Base-by-base conservation (phyloP, 2,329 filamentous ascomycete species). In the Akanthomyces dipterigenus region DNA sequence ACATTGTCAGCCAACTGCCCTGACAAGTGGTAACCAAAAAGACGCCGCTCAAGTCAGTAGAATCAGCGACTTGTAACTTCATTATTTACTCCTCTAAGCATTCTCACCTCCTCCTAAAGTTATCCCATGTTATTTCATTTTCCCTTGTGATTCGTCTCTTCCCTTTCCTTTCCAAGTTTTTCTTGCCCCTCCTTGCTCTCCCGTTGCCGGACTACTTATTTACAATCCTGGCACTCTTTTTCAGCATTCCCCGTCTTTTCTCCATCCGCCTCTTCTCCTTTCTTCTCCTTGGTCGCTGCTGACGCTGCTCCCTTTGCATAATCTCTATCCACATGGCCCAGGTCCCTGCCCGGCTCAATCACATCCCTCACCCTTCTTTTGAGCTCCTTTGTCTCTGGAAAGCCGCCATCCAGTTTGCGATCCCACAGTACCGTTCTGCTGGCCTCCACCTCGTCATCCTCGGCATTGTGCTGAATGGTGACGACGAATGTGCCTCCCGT, bases 381-480 rank as follows among this genome's bases (percentile, higher is more conserved):
- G 48, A 97, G 81, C 67, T 93, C 88, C 75, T 97, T 96, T 2
- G 90, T 92, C 77, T 97, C 92, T 63, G 93, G 95, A 75, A 99
- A 99, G 0, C 95, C 93, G 34, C 90, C 90, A 70, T 97, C 88
- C 3, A 76, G 71, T 72, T 92, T 96, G 64, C 95, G 84, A 78
- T 98, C 91, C 95, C 95, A 99, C 36, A 98, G 78, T 3, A 88
- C 70, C 34, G 80, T 83, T 2, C 75, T 71, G 16, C 72, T 65
- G 6, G 50, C 1, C 28, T 3, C 28, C 16, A 6, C 31, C 26
- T 16, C n/a, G n/a, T n/a, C n/a, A n/a, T n/a, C n/a, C n/a, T n/a
- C 50, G 31, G 24, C 36, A 36, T 26, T 34, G 40, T 72, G 66
- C 22, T 70, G 63, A 60, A 96, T 83, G 62, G 87, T 82, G 14